Base-by-base conservation (phyloP, 345 rosid genomes). In the Bruguiera gymnorhiza region DNA sequence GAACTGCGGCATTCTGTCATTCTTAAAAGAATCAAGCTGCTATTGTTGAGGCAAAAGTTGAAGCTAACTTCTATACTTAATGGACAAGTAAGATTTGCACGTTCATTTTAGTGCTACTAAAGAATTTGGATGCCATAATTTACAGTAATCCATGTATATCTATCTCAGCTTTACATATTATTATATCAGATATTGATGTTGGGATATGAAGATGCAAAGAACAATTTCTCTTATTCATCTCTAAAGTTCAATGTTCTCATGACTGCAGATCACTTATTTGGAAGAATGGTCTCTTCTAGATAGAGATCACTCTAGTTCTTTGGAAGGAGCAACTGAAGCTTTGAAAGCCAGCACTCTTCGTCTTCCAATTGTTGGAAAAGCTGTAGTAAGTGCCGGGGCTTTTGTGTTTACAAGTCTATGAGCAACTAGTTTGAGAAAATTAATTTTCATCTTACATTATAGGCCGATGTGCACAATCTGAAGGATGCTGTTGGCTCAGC, bases 291-390 rank as follows among this genome's bases (percentile, higher is more conserved):
- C 90, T 66, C 84, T 75, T 75, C 60, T 91, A 53, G 96, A 94
- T 65, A 81, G 81, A 77, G 89, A 85, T 76, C 94, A 91, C 75
- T 84, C 80, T 10, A 82, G 64, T 77, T 91, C 93, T 65, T 79
- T 89, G 86, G 76, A 70, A 55, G 96, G 90, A 74, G 96, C 97
- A 73, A 88, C 82, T 21, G 96, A 86, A 88, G 89, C 98, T 73
- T 82, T 91, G 81, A 87, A 80, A 85, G 98, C 98, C 74, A 94
- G 97, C 76, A 91, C 96, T 6, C 95, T 94, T 60, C 96, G 97
- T 72, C 97, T 94, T 79, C 98, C 96, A 31, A 67, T 91, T 60
- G 85, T 82, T 66, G 96, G 93, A 72, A 89, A 87, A 79, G 86
- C 97, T 63, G 67, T 71, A 69, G 97, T 81, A 82, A 51, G 89